Evolutionary conservation across 306 rosid species (phyloP).

Genomic region (Echinosophora koreensis): DNA sequence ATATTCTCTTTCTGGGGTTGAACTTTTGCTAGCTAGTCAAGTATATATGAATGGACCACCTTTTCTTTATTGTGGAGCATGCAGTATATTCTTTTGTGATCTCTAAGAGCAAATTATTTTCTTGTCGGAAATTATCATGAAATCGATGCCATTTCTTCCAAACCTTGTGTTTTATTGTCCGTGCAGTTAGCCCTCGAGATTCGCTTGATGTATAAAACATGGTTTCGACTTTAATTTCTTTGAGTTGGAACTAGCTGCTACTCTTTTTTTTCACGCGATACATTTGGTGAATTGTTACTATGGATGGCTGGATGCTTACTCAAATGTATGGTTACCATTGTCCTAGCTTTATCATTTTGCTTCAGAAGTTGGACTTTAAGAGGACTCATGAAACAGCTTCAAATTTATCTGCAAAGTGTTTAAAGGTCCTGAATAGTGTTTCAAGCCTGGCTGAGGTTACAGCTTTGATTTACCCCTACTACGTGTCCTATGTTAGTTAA

Average conservation of each 20-base stretch:
- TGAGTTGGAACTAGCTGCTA: not conserved
- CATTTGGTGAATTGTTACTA: not conserved
- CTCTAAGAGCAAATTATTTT: not conserved
- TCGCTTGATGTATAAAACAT: not conserved
- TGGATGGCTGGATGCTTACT: not conserved
- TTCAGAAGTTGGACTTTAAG: not conserved
- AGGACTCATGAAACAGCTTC: not conserved
- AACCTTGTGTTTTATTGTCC: not conserved
- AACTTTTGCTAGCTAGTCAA: constrained; percentile 12
- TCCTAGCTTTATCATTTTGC: not conserved
- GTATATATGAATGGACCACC: constrained; percentile 39
- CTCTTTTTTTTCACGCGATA: not conserved
- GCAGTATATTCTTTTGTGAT: not conserved
- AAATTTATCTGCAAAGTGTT: not conserved
- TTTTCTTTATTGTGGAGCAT: constrained; percentile 28
- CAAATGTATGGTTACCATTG: not conserved
- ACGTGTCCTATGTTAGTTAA: no score
- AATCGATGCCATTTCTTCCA: not conserved
- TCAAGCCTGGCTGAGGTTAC: not conserved
- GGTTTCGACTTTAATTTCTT: not conserved
- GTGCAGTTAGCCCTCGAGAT: not conserved
- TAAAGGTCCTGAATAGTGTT: no score
- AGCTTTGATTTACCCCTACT: not conserved
- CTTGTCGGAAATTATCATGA: not conserved
- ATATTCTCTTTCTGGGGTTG: constrained; percentile 41